Percentiles rank a stretch among this genome's conserved stretches.
Conservation (phyloP, 2,329 filamentous ascomycete genomes). For the Aspergillus amoenus region DNA sequence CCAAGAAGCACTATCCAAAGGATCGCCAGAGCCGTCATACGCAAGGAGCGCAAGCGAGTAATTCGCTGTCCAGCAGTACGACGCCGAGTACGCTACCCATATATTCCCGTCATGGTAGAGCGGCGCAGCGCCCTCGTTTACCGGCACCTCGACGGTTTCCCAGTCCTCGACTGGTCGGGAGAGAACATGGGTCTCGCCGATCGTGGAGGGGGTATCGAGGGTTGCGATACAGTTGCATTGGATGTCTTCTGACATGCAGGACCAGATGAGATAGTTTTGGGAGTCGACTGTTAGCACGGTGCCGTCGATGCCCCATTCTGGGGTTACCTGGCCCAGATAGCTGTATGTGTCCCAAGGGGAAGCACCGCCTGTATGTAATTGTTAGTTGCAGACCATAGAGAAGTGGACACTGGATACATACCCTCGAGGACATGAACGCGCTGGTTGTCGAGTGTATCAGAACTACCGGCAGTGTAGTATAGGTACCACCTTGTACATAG, state of each 20-base stretch:
- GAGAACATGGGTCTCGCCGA: slow-evolving; percentile 50
- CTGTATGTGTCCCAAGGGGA: slow-evolving; percentile 54
- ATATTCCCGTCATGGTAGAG: slow-evolving; percentile 56
- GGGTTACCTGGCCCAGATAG: slow-evolving; percentile 50
- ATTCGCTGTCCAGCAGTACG: slow-evolving; percentile 56
- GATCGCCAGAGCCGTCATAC: slow-evolving; percentile 54
- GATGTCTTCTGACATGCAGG: slow-evolving; percentile 50
- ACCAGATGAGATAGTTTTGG: slow-evolving; percentile 56
- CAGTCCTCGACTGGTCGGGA: slow-evolving; percentile 53
- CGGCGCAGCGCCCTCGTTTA: slow-evolving; percentile 57
- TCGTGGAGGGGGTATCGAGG: slow-evolving; percentile 16
- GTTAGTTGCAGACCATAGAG: neutral
- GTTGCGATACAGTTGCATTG: slow-evolving; percentile 18
- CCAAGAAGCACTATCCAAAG: slow-evolving; percentile 48
- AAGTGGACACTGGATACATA: slow-evolving; percentile 13
- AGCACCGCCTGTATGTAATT: slow-evolving; percentile 42
- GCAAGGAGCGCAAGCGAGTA: slow-evolving; percentile 57
- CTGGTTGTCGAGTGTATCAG: slow-evolving; percentile 46
- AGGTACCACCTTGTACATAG: slow-evolving; percentile 3
- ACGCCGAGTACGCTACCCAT: slow-evolving; percentile 56
- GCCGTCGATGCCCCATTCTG: slow-evolving; percentile 56
- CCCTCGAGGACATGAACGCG: slow-evolving; percentile 54
- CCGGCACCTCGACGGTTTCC: slow-evolving; percentile 51
- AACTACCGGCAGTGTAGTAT: slow-evolving; percentile 5
- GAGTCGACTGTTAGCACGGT: slow-evolving; percentile 51